A percentile compares a stretch with the other conserved stretches of the same genome.
These are phyloP conservation scores for Nasturtium officinale DNA, from an alignment of 345 rosid genomes.

Conservation along the genomic window DNA sequence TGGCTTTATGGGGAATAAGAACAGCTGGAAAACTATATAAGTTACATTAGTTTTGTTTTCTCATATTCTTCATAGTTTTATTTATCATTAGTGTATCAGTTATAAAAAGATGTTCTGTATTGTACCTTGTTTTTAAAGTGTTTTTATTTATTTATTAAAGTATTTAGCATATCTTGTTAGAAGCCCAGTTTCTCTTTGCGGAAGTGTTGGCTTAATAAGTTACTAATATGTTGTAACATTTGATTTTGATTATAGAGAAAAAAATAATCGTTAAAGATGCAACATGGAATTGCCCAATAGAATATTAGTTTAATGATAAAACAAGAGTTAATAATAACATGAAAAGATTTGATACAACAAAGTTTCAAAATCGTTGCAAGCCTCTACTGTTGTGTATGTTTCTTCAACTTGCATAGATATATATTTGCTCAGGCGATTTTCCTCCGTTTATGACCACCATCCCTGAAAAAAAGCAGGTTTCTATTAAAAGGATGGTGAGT, in stretches of 20 bases:
- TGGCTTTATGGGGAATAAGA: constrained; percentile 7
- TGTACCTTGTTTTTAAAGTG: constrained; percentile 11
- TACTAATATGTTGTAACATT: neutral
- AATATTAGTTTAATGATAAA: neutral
- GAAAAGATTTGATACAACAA: constrained; percentile 5
- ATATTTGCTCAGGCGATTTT: constrained; percentile 34
- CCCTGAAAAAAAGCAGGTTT: constrained; percentile 33
- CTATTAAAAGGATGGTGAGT: neutral
- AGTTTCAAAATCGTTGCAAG: constrained; percentile 7
- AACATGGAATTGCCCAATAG: neutral
- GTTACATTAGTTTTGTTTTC: neutral
- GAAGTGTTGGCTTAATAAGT: too few species aligned
- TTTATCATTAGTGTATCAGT: constrained; percentile 1
- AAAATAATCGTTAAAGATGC: neutral
- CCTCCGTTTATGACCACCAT: constrained; percentile 48
- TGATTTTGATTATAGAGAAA: neutral
- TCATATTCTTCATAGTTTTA: constrained; percentile 5
- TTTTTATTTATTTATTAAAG: neutral
- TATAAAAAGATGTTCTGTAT: constrained; percentile 6
- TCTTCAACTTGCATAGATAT: constrained; percentile 1
- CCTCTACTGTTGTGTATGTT: constrained; percentile 15
- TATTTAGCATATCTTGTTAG: neutral
- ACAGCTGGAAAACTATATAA: constrained; percentile 28
- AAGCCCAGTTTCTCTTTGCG: neutral
- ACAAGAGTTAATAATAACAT: neutral